Evolutionary conservation across 768 basidiomycete species (phyloP).

Genomic region (Hericium erinaceus): DNA sequence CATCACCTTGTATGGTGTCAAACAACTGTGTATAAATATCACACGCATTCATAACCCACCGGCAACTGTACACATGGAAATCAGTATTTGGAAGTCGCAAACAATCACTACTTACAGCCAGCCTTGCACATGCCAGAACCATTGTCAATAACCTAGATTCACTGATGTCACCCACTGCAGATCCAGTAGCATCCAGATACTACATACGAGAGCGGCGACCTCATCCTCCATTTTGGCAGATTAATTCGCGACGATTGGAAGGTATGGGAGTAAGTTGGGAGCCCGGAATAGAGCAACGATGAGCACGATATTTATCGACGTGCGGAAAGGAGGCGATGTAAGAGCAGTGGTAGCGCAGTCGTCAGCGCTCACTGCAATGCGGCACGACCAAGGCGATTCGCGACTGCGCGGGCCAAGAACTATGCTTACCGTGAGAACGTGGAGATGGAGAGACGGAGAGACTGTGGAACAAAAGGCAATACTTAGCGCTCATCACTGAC

Average conservation of each 20-base stretch:
- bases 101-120: constrained; percentile 60
- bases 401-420: too few species aligned
- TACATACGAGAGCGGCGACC: constrained; percentile 43
- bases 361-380: too few species aligned
- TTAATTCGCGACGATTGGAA: neutral
- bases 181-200: neutral
- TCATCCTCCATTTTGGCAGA: constrained; percentile 46
- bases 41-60: constrained; percentile 10
- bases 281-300: neutral
- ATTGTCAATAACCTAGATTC: constrained; percentile 68
- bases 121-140: constrained; percentile 99
- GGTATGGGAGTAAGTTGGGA: neutral
- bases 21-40: constrained; percentile 16
- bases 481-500: too few species aligned
- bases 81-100: constrained; percentile 17
- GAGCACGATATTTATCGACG: neutral
- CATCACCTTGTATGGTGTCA: constrained; percentile 75
- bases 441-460: too few species aligned
- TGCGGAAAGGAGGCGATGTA: neutral
- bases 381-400: too few species aligned
- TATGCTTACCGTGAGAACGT: too few species aligned
- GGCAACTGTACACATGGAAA: constrained; percentile 64
- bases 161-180: constrained; percentile 17
- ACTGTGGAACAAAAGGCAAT: too few species aligned
- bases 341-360: too few species aligned